Evolutionary conservation across 1,284 basidiomycete species (phyloP).

Genomic region (Boletus smithii): DNA sequence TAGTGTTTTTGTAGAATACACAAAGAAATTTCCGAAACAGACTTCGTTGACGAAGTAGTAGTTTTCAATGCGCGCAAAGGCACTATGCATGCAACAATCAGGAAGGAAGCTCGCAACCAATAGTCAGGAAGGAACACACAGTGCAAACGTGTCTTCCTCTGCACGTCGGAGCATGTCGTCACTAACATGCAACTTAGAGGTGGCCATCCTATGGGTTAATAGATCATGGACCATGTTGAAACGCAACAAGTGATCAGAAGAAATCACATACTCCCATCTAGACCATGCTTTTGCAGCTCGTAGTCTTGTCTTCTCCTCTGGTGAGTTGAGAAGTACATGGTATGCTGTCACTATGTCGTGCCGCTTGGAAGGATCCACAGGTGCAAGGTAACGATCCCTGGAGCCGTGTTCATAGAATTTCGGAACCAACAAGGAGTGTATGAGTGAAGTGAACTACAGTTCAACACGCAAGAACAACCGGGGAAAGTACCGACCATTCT

Average conservation of each 20-base stretch:
- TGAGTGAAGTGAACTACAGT: not conserved
- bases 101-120: not conserved
- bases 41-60: slow-evolving; percentile 87
- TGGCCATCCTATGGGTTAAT: slow-evolving; percentile 61
- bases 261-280: slow-evolving; percentile 75
- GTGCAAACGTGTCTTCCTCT: slow-evolving; percentile 71
- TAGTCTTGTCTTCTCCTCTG: slow-evolving; percentile 64
- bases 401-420: not conserved
- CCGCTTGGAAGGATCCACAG: slow-evolving; percentile 79
- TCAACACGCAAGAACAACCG: not conserved
- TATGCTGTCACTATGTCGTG: slow-evolving; percentile 82
- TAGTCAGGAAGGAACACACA: slow-evolving; percentile 43
- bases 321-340: slow-evolving; percentile 75
- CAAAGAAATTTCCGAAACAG: slow-evolving; percentile 15
- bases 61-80: slow-evolving; percentile 89
- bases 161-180: slow-evolving; percentile 68
- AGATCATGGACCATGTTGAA: slow-evolving; percentile 5
- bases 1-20: not conserved
- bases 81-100: slow-evolving; percentile 42
- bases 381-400: slow-evolving; percentile 79
- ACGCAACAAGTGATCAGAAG: not conserved
- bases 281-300: slow-evolving; percentile 84
- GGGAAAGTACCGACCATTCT: slow-evolving; percentile 58
- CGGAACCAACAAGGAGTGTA: not conserved
- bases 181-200: slow-evolving; percentile 71